Base-by-base conservation (phyloP, 768 basidiomycete genomes). In the Xanthoconium stramineum region DNA sequence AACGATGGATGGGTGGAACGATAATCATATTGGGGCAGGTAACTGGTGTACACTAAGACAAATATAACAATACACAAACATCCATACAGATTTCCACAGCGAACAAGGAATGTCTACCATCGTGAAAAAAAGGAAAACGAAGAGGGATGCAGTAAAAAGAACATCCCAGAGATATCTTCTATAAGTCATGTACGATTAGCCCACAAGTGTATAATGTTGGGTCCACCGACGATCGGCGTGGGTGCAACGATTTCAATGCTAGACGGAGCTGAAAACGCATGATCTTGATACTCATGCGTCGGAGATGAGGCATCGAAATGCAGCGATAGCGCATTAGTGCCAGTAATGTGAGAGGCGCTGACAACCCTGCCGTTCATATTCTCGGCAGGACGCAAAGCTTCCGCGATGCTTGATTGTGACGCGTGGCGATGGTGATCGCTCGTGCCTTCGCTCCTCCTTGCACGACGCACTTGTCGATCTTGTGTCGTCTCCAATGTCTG, bases 231-330 rank as follows among this genome's bases (percentile, higher is more conserved):
- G 36, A 71, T 59, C 52, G 70, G 70, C 30, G 70, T 71, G 39
- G 70, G 70, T 53, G 70, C 70, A 52, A 71, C 36, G 53, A 71
- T 71, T 61, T 72, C 64, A 52, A 68, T 67, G 35, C 69, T 63
- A 57, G 63, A 67, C n/a, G 68, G 56, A 43, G 52, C 56, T 53
- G 65, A 53, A 58, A 58, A 43, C 38, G 52, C 52, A 49, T 61
- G 64, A 29, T 28, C 35, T 50, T 53, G 57, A 37, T 63, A 56
- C 52, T 60, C 69, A 55, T 69, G 69, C 50, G 63, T 37, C 24
- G 69, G 59, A 57, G 66, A 61, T 50, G 70, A 71, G 69, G 69
- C 69, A 69, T 71, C 70, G 64, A 71, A 71, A 67, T 67, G 65
- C 53, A 71, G 67, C 40, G 71, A 72, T 66, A 71, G 57, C 56